A percentile compares a stretch with the other conserved stretches of the same genome.
Evolutionary conservation across 2,329 filamentous ascomycete species (phyloP).

Genomic region (Sporothrix phasma): DNA sequence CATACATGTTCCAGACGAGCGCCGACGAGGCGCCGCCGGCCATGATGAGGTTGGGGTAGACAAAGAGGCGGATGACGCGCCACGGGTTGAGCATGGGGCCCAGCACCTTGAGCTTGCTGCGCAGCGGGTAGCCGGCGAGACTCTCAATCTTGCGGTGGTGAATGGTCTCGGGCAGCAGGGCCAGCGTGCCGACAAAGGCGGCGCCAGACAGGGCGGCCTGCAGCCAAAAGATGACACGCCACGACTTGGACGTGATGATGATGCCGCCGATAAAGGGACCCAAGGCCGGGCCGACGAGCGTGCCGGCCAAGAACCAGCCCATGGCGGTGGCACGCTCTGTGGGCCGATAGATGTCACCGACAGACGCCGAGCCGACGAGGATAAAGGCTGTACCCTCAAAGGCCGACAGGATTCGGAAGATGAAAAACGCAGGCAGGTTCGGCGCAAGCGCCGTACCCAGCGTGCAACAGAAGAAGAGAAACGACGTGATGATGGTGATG

Average conservation of each 20-base stretch:
- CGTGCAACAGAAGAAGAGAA: conserved; percentile 53
- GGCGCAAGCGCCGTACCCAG: conserved; percentile 57
- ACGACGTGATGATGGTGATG: conserved; percentile 44
- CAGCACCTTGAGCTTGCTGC: conserved; percentile 39
- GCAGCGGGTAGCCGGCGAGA: conserved; percentile 37
- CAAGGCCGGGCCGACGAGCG: conserved; percentile 54
- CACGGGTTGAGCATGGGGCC: conserved; percentile 51
- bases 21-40: conserved; percentile 47
- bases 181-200: conserved; percentile 44
- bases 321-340: conserved; percentile 56
- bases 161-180: conserved; percentile 59
- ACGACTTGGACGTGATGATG: conserved; percentile 56
- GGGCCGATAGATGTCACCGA: conserved; percentile 47
- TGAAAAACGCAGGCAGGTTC: conserved; percentile 54
- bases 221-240: conserved; percentile 63
- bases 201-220: conserved; percentile 52
- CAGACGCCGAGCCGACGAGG: conserved; percentile 54
- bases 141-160: conserved; percentile 47
- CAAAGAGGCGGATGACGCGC: conserved; percentile 46
- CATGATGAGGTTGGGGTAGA: conserved; percentile 55
- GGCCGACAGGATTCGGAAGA: conserved; percentile 59
- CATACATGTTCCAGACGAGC: conserved; percentile 65
- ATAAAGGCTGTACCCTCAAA: conserved; percentile 62
- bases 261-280: conserved; percentile 58
- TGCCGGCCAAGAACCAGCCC: conserved; percentile 56